Base-by-base conservation (phyloP, 495 filamentous ascomycete genomes). In the Aspergillus homomorphus region DNA sequence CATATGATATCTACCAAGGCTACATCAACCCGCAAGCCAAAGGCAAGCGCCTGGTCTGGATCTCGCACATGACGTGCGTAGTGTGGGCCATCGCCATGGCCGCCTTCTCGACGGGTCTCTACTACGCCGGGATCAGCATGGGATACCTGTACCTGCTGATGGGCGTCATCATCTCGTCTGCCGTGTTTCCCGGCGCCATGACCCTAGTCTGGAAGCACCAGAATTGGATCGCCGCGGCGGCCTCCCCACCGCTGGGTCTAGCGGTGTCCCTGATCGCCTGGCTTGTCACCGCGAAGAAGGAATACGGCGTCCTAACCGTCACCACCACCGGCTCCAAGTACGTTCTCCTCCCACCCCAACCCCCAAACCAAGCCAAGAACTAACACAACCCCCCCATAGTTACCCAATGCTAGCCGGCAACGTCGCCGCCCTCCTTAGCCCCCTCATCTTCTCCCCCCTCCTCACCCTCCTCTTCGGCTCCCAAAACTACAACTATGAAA, bases 351-450 rank as follows among this genome's bases (percentile, higher is more conserved):
- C 16, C 21, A 28, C 21, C 9, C 23, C 23, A 3, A 51, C 23
- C 51, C 21, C 7, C 23, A 33, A 33, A n/a, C n/a, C n/a, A 22
- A 21, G 26, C 15, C 1, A 33, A 18, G 20, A 43, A 12, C 55
- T 18, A 58, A 59, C 22, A 42, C 51, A 21, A 48, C 22, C 38
- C 2, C 18, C 14, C 1, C 9, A 18, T 28, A 82, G 75, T 70
- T 88, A 90, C 66, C 91, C 91, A 46, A 95, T 94, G 91, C 76
- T 96, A 48, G 91, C 90, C 6, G 93, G 93, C 20, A 96, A 96
- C 69, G 79, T 87, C 26, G 85, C 87, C 10, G 90, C 92, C 0
- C 81, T 96, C 0, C 82, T 96, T 9, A 88, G 88, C 18, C 93
- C 93, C 0, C 59, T 90, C 2, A 66, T 96, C 54, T 88, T 96